These are phyloP conservation scores for Triadica sebifera DNA, from an alignment of 345 rosid species.

Conservation along the genomic window DNA sequence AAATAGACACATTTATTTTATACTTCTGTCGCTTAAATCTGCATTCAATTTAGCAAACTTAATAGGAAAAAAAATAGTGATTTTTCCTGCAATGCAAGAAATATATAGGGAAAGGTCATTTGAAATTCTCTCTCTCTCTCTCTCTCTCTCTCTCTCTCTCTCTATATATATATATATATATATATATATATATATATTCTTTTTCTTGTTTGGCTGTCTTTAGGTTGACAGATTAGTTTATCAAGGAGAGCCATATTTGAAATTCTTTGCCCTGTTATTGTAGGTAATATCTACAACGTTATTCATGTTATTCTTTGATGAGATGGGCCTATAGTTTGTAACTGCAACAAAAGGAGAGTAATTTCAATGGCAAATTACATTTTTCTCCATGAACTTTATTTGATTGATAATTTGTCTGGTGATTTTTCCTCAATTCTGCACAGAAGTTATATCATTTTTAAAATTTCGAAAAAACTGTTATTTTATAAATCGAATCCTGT, in stretches of 20 bases:
- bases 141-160: too few relatives aligned
- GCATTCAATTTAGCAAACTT: not conserved
- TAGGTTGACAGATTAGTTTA: not conserved
- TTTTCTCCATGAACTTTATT: not conserved
- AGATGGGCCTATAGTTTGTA: not conserved
- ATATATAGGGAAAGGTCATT: not conserved
- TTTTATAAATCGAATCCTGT: too few relatives aligned
- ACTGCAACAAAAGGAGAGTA: not conserved
- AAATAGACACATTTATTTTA: constrained; percentile 3
- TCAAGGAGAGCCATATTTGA: not conserved
- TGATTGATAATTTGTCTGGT: not conserved
- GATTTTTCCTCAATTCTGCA: not conserved
- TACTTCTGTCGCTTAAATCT: not conserved
- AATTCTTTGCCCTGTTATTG: not conserved
- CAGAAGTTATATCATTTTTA: too few relatives aligned
- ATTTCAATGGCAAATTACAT: not conserved
- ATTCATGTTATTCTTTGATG: constrained; percentile 7
- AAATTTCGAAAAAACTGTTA: too few relatives aligned
- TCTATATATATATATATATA: too few relatives aligned
- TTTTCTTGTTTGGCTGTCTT: not conserved
- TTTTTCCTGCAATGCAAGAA: not conserved
- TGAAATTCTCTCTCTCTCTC: too few relatives aligned
- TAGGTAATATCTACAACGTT: constrained; percentile 5
- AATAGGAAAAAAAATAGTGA: not conserved
- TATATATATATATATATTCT: too few relatives aligned